phyloP scores from a whole-genome alignment of 495 filamentous ascomycete species.

The Trichoderma virens region DNA sequence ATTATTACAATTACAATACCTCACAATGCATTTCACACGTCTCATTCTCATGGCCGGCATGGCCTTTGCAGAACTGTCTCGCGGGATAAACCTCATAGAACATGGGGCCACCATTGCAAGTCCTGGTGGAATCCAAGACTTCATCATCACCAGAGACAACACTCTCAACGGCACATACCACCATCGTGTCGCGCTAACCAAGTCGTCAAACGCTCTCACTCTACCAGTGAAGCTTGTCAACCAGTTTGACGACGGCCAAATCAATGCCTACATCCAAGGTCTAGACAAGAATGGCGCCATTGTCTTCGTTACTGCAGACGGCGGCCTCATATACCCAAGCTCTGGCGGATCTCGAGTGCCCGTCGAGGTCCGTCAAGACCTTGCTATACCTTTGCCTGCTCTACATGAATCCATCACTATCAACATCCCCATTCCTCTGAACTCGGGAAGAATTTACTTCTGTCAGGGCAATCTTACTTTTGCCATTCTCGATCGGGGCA shows the following conservation, averaged over 20 bases:
- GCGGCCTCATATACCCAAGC: conserved; percentile 29
- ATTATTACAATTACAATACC: neutral
- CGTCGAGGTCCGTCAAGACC: conserved; percentile 20
- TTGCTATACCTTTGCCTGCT: conserved; percentile 23
- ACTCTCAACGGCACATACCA: conserved; percentile 22
- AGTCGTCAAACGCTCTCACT: neutral
- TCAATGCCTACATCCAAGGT: conserved; percentile 36
- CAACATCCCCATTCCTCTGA: conserved; percentile 31
- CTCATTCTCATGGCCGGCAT: neutral
- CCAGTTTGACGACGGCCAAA: conserved; percentile 27
- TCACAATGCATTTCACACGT: neutral
- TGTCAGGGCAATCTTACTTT: conserved; percentile 36
- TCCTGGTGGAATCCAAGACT: conserved; percentile 17
- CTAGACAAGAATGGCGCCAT: conserved; percentile 22
- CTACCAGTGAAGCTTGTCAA: conserved; percentile 21
- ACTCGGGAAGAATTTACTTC: conserved; percentile 35
- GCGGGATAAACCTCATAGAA: neutral
- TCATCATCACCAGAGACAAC: conserved; percentile 22
- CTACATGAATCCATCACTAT: conserved; percentile 29
- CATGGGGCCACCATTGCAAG: neutral
- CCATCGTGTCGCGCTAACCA: neutral
- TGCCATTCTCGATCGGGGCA: conserved; percentile 24
- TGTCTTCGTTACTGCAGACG: conserved; percentile 30
- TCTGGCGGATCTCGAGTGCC: conserved; percentile 20
- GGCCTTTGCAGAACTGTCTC: neutral